Base-by-base conservation (phyloP, 331 rosid genomes). In the Quercus lobata region DNA sequence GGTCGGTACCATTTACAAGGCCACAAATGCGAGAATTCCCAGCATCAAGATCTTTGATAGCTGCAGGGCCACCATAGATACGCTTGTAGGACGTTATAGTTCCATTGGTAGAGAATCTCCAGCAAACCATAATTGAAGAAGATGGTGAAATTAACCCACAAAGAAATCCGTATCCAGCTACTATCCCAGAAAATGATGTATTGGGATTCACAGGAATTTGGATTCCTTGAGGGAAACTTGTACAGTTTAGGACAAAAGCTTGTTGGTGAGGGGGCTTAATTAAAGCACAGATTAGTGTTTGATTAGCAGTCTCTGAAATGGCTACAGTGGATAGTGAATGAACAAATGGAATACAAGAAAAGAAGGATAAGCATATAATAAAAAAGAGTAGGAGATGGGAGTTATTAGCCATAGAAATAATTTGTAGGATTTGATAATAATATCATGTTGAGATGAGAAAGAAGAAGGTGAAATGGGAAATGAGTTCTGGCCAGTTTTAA, bases 11-110 rank as follows among this genome's bases (percentile, higher is more conserved):
- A 25, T 32, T 35, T 14, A 87, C 76, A 11, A 89, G 83, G 7
- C 97, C 97, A 17, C 99, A 96, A 24, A 96, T 62, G 44, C 82
- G 94, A 54, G 92, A 89, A 57, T 83, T 88, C 18, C 96, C 92
- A 5, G 93, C 71, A 44, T 81, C 87, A n/a, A 93, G 55, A 4
- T 86, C 81, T 5, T 32, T 80, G 25, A 95, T 37, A 4, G 83
- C 35, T 5, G 35, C 16, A 1, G 84, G 72, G 9, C 93, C 97
- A 2, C 0, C 27, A 74, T 95, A 88, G 65, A 95, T 35, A 17
- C 83, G 83, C 79, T 86, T 95, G 9, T 4, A 29, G 21, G 4
- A 0, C 77, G 74, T 77, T 61, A 21, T 46, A 11, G 86, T 71
- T 2, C 87, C 85, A 81, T 85, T 83, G 53, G 61, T 32, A 76